Evolutionary conservation across 2,329 filamentous ascomycete genomes (phyloP).

Genomic region (Beauveria bassiana): DNA sequence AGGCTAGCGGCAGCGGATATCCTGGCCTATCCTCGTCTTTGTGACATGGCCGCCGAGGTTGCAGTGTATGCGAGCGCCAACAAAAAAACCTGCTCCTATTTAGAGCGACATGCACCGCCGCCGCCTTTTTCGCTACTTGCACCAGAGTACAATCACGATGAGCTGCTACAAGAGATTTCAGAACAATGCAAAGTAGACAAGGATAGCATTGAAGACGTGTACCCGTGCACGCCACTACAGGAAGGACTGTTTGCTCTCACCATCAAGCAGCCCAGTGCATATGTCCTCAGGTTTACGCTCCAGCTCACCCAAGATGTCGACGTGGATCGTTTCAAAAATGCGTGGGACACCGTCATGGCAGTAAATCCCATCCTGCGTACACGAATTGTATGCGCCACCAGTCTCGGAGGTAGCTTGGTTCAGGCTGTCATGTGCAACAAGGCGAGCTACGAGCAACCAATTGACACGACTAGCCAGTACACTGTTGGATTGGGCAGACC

Average conservation of each 20-base stretch:
- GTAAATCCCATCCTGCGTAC: constrained; percentile 26
- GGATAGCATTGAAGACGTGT: constrained; percentile 27
- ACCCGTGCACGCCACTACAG: constrained; percentile 23
- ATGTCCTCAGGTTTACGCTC: constrained; percentile 25
- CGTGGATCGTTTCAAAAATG: constrained; percentile 18
- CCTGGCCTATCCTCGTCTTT: constrained; percentile 20
- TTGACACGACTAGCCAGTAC: neutral
- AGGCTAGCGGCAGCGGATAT: constrained; percentile 29
- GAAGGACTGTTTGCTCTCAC: constrained; percentile 30
- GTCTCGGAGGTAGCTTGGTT: neutral
- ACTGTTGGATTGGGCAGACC: neutral
- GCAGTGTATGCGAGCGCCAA: neutral
- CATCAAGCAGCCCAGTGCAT: constrained; percentile 19
- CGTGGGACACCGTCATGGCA: constrained; percentile 22
- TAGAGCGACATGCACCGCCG: neutral
- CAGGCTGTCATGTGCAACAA: neutral
- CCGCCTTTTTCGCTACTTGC: neutral
- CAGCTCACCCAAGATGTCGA: constrained; percentile 16
- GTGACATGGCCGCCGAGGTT: neutral
- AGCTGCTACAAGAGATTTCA: constrained; percentile 14
- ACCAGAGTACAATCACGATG: neutral
- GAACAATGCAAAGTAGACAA: constrained; percentile 17
- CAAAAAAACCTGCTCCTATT: neutral
- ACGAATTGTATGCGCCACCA: constrained; percentile 20
- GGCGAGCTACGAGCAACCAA: neutral